Percentiles rank a stretch among this genome's conserved stretches.
Conservation (phyloP, 345 rosid genomes). For the Zanthoxylum bungeanum region DNA sequence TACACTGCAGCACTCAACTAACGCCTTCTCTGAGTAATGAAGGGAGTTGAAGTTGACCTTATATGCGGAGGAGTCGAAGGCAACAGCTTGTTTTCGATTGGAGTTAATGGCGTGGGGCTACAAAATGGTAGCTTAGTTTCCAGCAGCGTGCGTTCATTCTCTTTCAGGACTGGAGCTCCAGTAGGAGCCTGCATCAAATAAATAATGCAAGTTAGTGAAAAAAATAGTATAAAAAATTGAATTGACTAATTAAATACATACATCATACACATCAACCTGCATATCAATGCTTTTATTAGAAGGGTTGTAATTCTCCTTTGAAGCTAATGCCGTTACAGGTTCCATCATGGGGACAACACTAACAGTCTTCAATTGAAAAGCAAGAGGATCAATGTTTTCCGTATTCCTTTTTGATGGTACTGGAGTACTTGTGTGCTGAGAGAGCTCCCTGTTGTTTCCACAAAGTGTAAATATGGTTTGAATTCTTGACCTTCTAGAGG, state of each 20-base stretch:
- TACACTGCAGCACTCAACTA: slow-evolving; percentile 14
- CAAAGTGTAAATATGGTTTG: slow-evolving; percentile 92
- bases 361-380: neutral
- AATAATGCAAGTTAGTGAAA: neutral
- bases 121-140: slow-evolving; percentile 52
- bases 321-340: slow-evolving; percentile 13
- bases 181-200: slow-evolving; percentile 51
- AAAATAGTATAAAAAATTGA: neutral
- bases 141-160: slow-evolving; percentile 45
- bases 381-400: slow-evolving; percentile 24
- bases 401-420: slow-evolving; percentile 15
- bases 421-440: slow-evolving; percentile 52
- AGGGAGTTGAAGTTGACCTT: slow-evolving; percentile 59
- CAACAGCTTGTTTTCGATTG: slow-evolving; percentile 57
- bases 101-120: slow-evolving; percentile 50
- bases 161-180: slow-evolving; percentile 47
- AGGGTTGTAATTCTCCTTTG: slow-evolving; percentile 56
- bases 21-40: slow-evolving; percentile 42
- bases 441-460: slow-evolving; percentile 88
- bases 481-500: slow-evolving; percentile 62
- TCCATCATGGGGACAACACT: slow-evolving; percentile 8
- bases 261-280: slow-evolving; percentile 46
- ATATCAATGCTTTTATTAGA: slow-evolving; percentile 23
- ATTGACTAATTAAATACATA: neutral
- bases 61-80: slow-evolving; percentile 46